These are phyloP conservation scores for Daldinia concentrica DNA, from an alignment of 495 filamentous ascomycete genomes.

Conservation along the genomic window DNA sequence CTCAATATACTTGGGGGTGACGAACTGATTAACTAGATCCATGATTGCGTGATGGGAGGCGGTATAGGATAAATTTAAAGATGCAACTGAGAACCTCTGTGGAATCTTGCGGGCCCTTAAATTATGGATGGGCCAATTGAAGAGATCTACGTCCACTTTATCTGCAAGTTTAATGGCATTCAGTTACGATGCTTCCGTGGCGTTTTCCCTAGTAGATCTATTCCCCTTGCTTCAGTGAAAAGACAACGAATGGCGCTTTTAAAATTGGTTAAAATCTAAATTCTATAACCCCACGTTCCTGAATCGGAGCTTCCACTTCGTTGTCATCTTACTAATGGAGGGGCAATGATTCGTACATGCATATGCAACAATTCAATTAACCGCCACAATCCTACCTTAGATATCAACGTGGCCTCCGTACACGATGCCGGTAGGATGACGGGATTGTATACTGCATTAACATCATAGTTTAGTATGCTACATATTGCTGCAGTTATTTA, in stretches of 20 bases:
- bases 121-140: slow-evolving; percentile 29
- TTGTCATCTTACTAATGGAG: slow-evolving; percentile 10
- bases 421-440: slow-evolving; percentile 7
- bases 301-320: slow-evolving; percentile 53
- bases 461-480: background rate
- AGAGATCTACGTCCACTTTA: background rate
- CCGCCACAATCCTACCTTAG: slow-evolving; percentile 5
- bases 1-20: slow-evolving; percentile 38
- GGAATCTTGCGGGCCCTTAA: slow-evolving; percentile 1
- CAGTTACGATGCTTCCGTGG: background rate
- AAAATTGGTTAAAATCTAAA: slow-evolving; percentile 37
- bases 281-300: slow-evolving; percentile 54
- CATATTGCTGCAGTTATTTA: background rate
- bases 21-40: slow-evolving; percentile 89
- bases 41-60: slow-evolving; percentile 54
- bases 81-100: background rate
- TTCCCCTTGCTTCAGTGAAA: slow-evolving; percentile 22
- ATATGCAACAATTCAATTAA: slow-evolving; percentile 15
- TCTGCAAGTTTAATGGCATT: background rate
- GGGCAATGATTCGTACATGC: background rate
- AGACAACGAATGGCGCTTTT: slow-evolving; percentile 35
- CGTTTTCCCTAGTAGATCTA: background rate
- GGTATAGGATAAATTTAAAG: background rate
- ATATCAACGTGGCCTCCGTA: slow-evolving; percentile 29
- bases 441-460: background rate